Evolutionary conservation across 148 eudicot species (phyloP).

Genomic region (Nepenthes mirabilis): DNA sequence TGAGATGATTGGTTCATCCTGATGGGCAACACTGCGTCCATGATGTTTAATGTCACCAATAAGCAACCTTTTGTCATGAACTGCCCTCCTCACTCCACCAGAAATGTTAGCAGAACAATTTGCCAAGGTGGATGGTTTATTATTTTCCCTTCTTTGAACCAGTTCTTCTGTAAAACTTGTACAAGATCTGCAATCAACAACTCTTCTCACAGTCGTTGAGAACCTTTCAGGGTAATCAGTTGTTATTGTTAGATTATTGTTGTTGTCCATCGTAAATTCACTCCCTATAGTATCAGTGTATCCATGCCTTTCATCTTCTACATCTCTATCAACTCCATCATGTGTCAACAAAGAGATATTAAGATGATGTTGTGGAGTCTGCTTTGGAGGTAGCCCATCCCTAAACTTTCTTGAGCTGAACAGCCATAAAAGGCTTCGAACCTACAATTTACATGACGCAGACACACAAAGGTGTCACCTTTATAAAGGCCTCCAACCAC

Average conservation of each 20-base stretch:
- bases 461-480: neutral
- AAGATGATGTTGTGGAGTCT: neutral
- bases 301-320: neutral
- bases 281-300: neutral
- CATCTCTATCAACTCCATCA: neutral
- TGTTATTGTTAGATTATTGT: neutral
- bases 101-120: neutral
- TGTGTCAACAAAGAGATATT: neutral
- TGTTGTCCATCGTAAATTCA: neutral
- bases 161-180: neutral
- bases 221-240: neutral
- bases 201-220: neutral
- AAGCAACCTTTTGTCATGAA: neutral
- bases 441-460: constrained; percentile 19
- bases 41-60: neutral
- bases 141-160: neutral
- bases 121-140: neutral
- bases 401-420: constrained; percentile 26
- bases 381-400: constrained; percentile 8
- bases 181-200: neutral
- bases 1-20: too few relatives aligned
- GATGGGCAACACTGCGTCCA: neutral
- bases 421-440: constrained; percentile 25
- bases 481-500: neutral
- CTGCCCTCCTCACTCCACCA: neutral